A percentile compares a stretch with the other conserved stretches of the same genome.
These are phyloP conservation scores for Shiraia bambusicola DNA, from an alignment of 2,329 filamentous ascomycete genomes.

Conservation along the genomic window DNA sequence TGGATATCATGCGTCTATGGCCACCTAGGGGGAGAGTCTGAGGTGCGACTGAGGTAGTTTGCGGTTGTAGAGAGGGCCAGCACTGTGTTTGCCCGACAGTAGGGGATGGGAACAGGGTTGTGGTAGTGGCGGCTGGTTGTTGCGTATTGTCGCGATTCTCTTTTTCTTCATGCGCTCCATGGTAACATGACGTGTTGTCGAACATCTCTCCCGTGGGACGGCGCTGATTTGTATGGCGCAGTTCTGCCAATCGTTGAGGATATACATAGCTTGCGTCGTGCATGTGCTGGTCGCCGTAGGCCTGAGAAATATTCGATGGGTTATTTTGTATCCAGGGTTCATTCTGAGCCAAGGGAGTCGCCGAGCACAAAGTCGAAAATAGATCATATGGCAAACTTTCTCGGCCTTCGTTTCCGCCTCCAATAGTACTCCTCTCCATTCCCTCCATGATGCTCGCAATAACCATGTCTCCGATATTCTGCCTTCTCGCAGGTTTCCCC, in stretches of 20 bases:
- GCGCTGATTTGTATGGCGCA: no score
- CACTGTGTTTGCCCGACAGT: conserved; percentile 2
- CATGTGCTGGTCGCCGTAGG: no score
- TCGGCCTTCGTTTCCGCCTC: neutral
- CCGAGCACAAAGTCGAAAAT: neutral
- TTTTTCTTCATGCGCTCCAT: neutral
- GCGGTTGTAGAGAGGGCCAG: neutral
- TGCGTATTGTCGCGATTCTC: neutral
- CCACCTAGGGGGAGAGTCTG: neutral
- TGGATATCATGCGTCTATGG: no score
- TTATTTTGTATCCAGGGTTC: no score
- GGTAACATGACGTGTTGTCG: neutral
- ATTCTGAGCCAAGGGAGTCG: neutral
- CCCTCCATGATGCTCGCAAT: conserved; percentile 2
- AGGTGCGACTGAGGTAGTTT: neutral
- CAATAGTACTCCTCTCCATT: neutral
- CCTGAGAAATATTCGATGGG: no score
- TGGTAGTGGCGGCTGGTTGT: neutral
- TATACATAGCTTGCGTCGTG: no score
- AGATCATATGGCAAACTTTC: neutral
- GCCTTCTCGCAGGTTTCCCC: neutral
- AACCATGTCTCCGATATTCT: neutral
- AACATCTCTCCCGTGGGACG: neutral
- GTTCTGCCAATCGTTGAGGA: no score
- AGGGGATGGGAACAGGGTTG: conserved; percentile 10